Conservation (phyloP, 257 asterid species). For the Haberlea rhodopensis region DNA sequence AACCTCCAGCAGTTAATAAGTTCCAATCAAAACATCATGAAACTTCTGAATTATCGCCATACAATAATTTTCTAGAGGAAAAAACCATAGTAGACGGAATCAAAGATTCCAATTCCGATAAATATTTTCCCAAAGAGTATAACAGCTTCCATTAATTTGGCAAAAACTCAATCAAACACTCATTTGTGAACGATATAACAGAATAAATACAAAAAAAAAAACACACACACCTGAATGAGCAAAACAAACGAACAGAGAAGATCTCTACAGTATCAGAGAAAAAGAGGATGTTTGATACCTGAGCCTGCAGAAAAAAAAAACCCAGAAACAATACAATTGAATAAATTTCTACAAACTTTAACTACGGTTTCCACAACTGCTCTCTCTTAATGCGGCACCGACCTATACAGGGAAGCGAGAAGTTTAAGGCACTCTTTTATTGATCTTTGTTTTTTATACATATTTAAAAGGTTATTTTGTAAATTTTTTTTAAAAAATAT, state of each 20-base stretch:
- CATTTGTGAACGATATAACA: neutral
- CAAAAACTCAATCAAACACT: neutral
- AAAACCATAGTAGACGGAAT: constrained; percentile 7
- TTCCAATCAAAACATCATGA: neutral
- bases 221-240: neutral
- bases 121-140: constrained; percentile 1
- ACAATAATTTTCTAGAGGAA: neutral
- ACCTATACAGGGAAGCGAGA: too few species aligned
- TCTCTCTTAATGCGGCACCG: too few species aligned
- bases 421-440: too few species aligned
- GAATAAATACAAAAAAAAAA: too few species aligned
- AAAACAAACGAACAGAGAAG: neutral
- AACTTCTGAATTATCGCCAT: neutral
- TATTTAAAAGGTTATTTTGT: too few species aligned
- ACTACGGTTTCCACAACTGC: too few species aligned
- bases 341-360: too few species aligned
- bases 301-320: constrained; percentile 22
- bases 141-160: constrained; percentile 18
- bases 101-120: constrained; percentile 6
- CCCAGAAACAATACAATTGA: too few species aligned
- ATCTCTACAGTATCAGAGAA: neutral
- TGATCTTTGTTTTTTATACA: too few species aligned
- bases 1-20: neutral
- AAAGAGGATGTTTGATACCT: constrained; percentile 27
- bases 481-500: too few species aligned